phyloP scores from a whole-genome alignment of 345 rosid genomes.

The Geranium brycei region DNA sequence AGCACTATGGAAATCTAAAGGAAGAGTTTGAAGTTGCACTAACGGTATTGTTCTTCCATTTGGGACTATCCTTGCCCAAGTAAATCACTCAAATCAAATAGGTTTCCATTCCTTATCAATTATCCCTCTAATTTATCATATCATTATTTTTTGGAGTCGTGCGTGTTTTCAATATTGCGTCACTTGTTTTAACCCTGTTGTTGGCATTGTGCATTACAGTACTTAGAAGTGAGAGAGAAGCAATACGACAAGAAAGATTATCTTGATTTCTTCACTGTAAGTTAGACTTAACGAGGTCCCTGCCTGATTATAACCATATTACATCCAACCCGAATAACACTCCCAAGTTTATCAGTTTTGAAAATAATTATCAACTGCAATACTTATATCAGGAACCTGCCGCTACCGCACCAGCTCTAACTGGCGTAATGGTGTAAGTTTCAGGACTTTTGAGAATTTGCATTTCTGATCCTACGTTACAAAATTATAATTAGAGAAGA shows the following conservation, averaged over 20 bases:
- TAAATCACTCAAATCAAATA: no score
- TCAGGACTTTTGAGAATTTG: background rate
- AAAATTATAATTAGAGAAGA: constrained; percentile 3
- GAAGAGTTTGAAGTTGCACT: no score
- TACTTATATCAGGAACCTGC: constrained; percentile 38
- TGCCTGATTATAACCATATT: background rate
- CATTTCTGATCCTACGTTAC: background rate
- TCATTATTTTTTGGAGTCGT: no score
- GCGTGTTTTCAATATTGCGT: no score
- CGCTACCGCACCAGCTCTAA: constrained; percentile 51
- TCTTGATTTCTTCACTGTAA: constrained; percentile 70
- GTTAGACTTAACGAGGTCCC: constrained; percentile 8
- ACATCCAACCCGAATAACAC: no score
- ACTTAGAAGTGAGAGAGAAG: constrained; percentile 82
- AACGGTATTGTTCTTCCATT: no score
- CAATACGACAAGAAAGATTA: constrained; percentile 79
- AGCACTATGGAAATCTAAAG: no score
- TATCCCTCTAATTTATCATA: no score
- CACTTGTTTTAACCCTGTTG: background rate
- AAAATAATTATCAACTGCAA: no score
- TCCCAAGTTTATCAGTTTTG: no score
- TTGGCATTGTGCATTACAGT: constrained; percentile 18
- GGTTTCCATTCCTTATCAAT: no score
- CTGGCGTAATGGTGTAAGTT: constrained; percentile 80
- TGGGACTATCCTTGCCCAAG: no score